Conservation (phyloP, 192 early-diverging fungal species). For the Coemansia erecta region DNA sequence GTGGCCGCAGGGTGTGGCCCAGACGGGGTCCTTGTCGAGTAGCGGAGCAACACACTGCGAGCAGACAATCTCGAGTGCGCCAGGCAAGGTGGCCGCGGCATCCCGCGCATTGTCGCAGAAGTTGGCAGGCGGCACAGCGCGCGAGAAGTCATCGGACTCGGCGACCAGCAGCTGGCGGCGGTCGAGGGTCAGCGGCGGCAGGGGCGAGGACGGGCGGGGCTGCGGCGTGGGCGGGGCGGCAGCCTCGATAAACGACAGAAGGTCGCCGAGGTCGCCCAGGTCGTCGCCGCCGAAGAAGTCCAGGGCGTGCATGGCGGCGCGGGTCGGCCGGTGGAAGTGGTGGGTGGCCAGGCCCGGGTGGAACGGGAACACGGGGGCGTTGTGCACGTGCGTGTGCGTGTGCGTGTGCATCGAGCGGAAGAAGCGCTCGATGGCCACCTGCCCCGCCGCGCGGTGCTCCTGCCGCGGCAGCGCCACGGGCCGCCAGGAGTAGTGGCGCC, state of each 20-base stretch:
- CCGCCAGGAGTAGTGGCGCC: too few species aligned
- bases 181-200: conserved; percentile 31
- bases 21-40: conserved; percentile 34
- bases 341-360: conserved; percentile 25
- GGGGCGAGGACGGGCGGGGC: conserved; percentile 24
- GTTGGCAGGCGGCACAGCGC: conserved; percentile 36
- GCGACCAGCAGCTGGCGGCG: conserved; percentile 36
- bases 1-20: conserved; percentile 50
- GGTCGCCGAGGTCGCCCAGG: conserved; percentile 29
- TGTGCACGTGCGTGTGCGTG: conserved; percentile 5
- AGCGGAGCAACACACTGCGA: conserved; percentile 23
- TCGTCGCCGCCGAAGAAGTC: conserved; percentile 48
- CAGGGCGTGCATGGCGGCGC: conserved; percentile 18
- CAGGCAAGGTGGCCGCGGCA: not conserved
- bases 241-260: conserved; percentile 45
- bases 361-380: conserved; percentile 23
- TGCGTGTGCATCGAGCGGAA: not conserved
- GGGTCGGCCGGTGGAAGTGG: conserved; percentile 9
- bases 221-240: conserved; percentile 14
- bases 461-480: too few species aligned
- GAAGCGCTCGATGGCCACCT: too few species aligned
- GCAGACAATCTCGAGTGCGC: conserved; percentile 37
- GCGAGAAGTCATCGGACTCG: conserved; percentile 20
- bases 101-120: conserved; percentile 23
- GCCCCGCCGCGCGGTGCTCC: too few species aligned